Evolutionary conservation across 129 eudicot genomes (phyloP).

Genomic region (Calendula officinalis): DNA sequence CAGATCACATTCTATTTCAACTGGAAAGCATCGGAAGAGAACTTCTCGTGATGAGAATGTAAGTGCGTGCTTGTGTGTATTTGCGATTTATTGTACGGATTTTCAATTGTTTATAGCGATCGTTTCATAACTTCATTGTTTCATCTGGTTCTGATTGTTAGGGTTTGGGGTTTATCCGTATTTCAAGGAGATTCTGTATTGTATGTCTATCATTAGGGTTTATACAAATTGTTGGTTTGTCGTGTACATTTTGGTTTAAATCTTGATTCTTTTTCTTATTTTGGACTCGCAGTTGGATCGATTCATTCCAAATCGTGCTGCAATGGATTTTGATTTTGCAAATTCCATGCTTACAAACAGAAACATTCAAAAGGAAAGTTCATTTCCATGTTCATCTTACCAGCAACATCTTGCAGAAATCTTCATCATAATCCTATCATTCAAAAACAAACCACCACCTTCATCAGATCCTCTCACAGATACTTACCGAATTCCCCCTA

Average conservation of each 20-base stretch:
- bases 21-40: conserved; percentile 13
- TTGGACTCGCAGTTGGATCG: conserved; percentile 50
- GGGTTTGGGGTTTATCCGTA: conserved; percentile 4
- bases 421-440: conserved; percentile 56
- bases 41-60: conserved; percentile 18
- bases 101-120: neutral
- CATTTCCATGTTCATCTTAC: conserved; percentile 42
- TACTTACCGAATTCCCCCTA: conserved; percentile 10
- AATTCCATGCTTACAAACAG: conserved; percentile 55
- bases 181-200: neutral
- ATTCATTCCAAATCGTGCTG: conserved; percentile 72
- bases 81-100: neutral
- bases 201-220: too few relatives aligned
- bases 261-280: neutral
- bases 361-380: conserved; percentile 31
- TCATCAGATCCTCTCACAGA: conserved; percentile 20
- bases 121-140: neutral
- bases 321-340: conserved; percentile 65
- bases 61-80: neutral
- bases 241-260: neutral
- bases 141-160: neutral
- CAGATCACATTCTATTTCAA: conserved; percentile 3
- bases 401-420: conserved; percentile 50
- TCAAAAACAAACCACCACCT: conserved; percentile 54
- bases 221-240: neutral